phyloP scores from a whole-genome alignment of 2,329 filamentous ascomycete species.

The Botrytis pseudocinerea region DNA sequence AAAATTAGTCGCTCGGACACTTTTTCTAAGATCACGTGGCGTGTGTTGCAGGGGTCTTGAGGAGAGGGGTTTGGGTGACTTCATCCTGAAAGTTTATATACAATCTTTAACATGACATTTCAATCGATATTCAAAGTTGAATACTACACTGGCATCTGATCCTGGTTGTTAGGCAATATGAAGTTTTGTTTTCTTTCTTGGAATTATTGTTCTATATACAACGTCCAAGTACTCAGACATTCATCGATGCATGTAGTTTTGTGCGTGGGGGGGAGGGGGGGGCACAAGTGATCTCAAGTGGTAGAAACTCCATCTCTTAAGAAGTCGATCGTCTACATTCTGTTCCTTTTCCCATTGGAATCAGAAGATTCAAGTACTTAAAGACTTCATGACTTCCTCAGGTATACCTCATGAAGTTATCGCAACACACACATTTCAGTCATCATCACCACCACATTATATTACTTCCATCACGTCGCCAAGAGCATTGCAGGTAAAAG shows the following conservation, averaged over 20 bases:
- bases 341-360: background rate
- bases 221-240: background rate
- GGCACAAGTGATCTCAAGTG: background rate
- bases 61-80: background rate
- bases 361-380: fast-evolving
- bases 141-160: background rate
- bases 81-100: background rate
- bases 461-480: background rate
- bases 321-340: too few relatives aligned
- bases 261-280: background rate
- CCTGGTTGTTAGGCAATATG: background rate
- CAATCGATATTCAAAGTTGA: background rate
- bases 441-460: background rate
- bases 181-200: too few relatives aligned
- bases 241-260: background rate
- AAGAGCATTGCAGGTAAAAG: background rate
- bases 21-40: background rate
- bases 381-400: background rate
- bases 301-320: background rate
- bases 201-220: background rate
- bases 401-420: background rate
- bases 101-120: background rate
- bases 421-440: background rate
- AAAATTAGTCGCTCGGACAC: conserved; percentile 23
- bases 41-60: background rate